Percentiles rank a stretch among this genome's conserved stretches.
phyloP scores from a whole-genome alignment of 176 grass and related monocot species.

The Thinopyrum elongatum region DNA sequence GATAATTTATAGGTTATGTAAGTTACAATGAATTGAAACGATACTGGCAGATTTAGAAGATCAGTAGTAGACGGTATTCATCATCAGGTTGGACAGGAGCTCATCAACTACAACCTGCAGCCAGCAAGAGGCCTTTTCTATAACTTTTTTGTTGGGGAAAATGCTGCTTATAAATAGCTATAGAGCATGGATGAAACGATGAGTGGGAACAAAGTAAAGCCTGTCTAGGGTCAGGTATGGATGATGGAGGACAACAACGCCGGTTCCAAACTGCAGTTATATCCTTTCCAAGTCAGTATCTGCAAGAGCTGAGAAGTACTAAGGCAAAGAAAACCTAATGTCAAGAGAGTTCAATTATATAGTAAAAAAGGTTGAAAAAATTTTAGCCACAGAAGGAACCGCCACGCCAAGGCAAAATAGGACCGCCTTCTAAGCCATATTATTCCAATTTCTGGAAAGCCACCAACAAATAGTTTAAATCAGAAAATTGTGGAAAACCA shows the following conservation, averaged over 20 bases:
- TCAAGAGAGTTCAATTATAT: neutral
- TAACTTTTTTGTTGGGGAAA: neutral
- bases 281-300: neutral
- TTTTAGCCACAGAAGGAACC: neutral
- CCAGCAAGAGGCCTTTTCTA: neutral
- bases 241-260: neutral
- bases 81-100: neutral
- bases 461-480: neutral
- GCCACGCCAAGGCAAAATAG: neutral
- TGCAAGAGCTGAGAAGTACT: neutral
- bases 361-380: neutral
- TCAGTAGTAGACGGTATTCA: neutral
- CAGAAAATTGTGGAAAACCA: neutral
- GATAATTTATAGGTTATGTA: neutral
- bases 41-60: neutral
- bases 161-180: neutral
- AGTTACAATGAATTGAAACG: neutral
- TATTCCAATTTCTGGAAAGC: no score
- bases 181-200: neutral
- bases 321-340: neutral
- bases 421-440: neutral
- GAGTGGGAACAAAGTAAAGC: constrained; percentile 6
- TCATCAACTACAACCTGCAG: neutral
- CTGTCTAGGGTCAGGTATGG: neutral
- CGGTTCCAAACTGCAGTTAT: neutral